Conservation (phyloP, 495 filamentous ascomycete genomes). For the Aspergillus ostianus region DNA sequence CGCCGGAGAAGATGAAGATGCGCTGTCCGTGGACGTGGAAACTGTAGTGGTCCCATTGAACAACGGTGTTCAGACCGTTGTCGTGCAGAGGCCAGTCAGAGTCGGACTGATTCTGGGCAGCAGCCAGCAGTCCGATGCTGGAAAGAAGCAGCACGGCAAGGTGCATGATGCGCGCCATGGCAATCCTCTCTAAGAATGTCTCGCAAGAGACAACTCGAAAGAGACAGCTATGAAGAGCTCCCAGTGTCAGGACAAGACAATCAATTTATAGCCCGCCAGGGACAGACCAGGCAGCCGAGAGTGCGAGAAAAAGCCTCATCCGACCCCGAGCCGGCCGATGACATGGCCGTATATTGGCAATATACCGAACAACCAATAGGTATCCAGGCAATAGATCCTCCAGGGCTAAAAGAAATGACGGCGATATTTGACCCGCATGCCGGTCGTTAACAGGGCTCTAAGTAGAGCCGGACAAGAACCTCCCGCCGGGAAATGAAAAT, state of each 20-base stretch:
- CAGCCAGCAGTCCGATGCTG: slow-evolving; percentile 14
- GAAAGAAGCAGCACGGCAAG: slow-evolving; percentile 20
- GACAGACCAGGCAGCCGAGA: not conserved
- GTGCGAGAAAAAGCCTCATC: too few species aligned
- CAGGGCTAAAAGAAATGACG: not conserved
- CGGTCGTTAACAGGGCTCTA: not conserved
- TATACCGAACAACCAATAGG: not conserved
- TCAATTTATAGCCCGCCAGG: slow-evolving; percentile 2
- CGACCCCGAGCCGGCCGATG: not conserved
- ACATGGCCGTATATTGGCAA: not conserved
- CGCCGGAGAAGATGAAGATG: slow-evolving; percentile 59
- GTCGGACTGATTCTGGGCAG: slow-evolving; percentile 21
- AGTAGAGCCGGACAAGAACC: not conserved
- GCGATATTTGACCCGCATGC: not conserved
- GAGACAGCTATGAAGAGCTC: not conserved
- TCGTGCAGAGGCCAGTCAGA: slow-evolving; percentile 48
- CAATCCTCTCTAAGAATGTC: not conserved
- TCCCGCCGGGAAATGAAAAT: slow-evolving; percentile 4
- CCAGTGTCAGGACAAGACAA: not conserved
- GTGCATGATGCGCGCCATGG: slow-evolving; percentile 15
- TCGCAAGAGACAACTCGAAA: not conserved
- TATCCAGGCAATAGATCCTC: not conserved
- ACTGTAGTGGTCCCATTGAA: slow-evolving; percentile 60
- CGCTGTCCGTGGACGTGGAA: slow-evolving; percentile 54
- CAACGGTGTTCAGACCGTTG: slow-evolving; percentile 49